Base-by-base conservation (phyloP, 108 stramenopile genomes). In the Schizochytrium sp. region DNA sequence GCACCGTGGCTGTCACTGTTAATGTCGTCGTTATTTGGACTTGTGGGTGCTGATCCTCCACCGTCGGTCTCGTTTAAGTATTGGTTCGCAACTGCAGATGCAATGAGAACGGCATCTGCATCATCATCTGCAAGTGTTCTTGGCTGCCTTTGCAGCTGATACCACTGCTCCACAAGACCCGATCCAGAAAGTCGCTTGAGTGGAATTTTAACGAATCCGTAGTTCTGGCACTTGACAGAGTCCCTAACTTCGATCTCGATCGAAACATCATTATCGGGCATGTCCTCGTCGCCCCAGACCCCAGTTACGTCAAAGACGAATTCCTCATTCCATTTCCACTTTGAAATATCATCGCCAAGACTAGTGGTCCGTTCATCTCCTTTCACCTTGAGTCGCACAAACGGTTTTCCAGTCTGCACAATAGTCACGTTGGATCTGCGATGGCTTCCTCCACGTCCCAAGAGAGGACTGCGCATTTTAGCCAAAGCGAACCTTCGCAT, bases 311-410 rank as follows among this genome's bases (percentile, higher is more conserved):
- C 76, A 28, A 83, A 83, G 28, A 83, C 47, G 28, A 83, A 83
- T 40, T 83, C 76, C 76, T 83, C 76, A 53, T 83, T 55, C 76
- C 76, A 83, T 55, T 49, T 55, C 76, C 50, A 49, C 15, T 53
- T 47, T 0, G 50, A n/a, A 1, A 53, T 28, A 5, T 83, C 76
- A 8, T 49, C 47, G 53, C 76, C 76, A 1, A 55, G 28, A n/a
- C 50, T 55, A 5, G 76, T 83, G 50, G 47, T 49, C 28, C 55
- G 10, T 28, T 83, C 76, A 15, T 83, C 50, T 5, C 55, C 76
- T 10, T 83, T 83, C 28, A 83, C 28, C 76, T 55, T 49, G 47
- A 83, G 76, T 12, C 76, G 5, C n/a, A 83, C 76, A 83, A 55
- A 83, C 8, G 76, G 76, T 53, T 55, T 55, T 10, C 76, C 76